phyloP scores from a whole-genome alignment of 2,329 filamentous ascomycete species.

The Rasamsonia emersonii region DNA sequence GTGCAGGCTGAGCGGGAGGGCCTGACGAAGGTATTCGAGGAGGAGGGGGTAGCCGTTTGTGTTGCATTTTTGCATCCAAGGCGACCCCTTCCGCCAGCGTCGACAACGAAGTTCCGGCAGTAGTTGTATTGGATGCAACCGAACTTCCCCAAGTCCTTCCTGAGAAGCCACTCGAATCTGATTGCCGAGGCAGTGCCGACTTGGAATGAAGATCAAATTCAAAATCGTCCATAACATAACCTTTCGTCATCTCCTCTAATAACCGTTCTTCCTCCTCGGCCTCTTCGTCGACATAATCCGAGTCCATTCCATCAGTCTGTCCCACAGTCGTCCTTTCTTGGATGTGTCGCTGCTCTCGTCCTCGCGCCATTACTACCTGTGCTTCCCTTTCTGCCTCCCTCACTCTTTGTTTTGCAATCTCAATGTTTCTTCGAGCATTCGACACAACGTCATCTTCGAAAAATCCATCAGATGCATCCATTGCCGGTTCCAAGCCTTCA shows the following conservation, averaged over 20 bases:
- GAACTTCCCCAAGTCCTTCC: slow-evolving; percentile 74
- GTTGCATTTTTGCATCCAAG: slow-evolving; percentile 26
- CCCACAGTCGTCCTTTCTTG: slow-evolving; percentile 20
- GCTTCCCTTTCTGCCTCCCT: slow-evolving; percentile 65
- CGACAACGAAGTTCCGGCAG: slow-evolving; percentile 58
- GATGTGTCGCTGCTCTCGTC: slow-evolving; percentile 44
- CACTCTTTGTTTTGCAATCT: slow-evolving; percentile 67
- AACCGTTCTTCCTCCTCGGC: slow-evolving; percentile 67
- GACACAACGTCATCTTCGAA: slow-evolving; percentile 26
- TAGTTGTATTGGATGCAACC: slow-evolving; percentile 61
- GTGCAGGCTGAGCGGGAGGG: slow-evolving; percentile 14
- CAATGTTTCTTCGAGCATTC: slow-evolving; percentile 57
- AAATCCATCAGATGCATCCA: slow-evolving; percentile 23
- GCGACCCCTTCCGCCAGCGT: slow-evolving; percentile 59
- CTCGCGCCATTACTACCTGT: slow-evolving; percentile 51
- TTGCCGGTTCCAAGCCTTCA: slow-evolving; percentile 69
- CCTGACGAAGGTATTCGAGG: slow-evolving; percentile 44
- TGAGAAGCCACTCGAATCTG: slow-evolving; percentile 73
- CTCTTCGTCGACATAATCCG: slow-evolving; percentile 52
- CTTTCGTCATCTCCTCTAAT: slow-evolving; percentile 79
- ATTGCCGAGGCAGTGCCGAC: slow-evolving; percentile 64
- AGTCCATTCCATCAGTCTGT: slow-evolving; percentile 16
- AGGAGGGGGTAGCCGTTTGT: slow-evolving; percentile 27
- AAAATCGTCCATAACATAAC: slow-evolving; percentile 76
- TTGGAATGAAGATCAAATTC: slow-evolving; percentile 62